Base-by-base conservation (phyloP, 352 stramenopile species). In the Pythium dissotocum region DNA sequence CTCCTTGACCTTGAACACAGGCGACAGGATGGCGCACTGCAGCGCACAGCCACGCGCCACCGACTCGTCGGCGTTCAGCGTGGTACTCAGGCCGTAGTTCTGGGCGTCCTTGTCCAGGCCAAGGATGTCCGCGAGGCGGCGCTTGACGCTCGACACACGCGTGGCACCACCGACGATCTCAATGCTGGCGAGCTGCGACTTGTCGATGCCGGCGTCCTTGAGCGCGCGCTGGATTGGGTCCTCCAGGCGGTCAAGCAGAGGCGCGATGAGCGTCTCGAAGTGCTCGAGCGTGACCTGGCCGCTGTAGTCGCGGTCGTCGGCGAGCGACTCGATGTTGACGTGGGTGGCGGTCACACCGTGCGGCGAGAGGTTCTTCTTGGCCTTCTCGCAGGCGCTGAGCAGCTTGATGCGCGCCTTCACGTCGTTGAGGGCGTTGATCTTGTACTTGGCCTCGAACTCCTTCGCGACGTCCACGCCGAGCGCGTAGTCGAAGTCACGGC, bases 11-110 rank as follows among this genome's bases (percentile, higher is more conserved):
- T 99, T 99, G 77, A 99, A 99, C 61, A 98, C 85, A 46, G 97
- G 97, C 66, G 96, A 99, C 28, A 99, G 85, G 77, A 99, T 99
- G 48, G 98, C 98, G 77, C 94, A 99, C 79, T 99, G 96, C 55
- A 99, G 83, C 6, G 97, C 98, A 73, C 95, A 99, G 73, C 98
- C 98, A 59, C 97, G 88, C 32, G 96, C 94, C 3, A 99, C 97
- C 63, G 95, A 97, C 84, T 99, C 98, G 76, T 99, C 97, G 33
- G 97, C 97, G 84, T 99, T 99, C 80, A 99, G 91, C 42, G 98
- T 99, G 55, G 97, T 99, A 61, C 89, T 98, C n/a, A 99, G 82
- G 21, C 96, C 97, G 72, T 97, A 98, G 82, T 99, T 99, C 67
- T 97, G 90, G 62, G 93, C 91, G n/a, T 89, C 87, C 69, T 88